Evolutionary conservation across 202 grass and related monocot species (phyloP), one percentile per base, ranked within the genome.

Genomic region (Zoysia matrella): DNA sequence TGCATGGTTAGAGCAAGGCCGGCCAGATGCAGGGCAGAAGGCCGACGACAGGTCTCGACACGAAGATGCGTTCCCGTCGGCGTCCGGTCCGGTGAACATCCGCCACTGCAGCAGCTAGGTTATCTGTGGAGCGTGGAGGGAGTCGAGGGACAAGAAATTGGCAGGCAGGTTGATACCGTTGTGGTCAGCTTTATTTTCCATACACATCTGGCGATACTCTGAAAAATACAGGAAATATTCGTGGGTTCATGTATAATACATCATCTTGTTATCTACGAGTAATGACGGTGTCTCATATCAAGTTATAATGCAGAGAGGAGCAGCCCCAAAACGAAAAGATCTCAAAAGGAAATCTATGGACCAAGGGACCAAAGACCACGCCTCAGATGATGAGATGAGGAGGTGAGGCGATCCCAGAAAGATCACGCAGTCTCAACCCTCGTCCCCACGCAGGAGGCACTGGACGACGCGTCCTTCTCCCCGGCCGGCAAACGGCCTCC

Each of bases 361-460:
- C 84, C 84, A 80, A 22, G 2, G 0, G 2, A 61, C 8, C 0
- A 43, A 80, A 77, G 77, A 80, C 84, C 84, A 86, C 76, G 12
- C 52, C 62, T 80, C 50, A 67, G 15, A 72, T 46, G 67, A 47
- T 47, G 46, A 47, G 11, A 54, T 14, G 53, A 57, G 4, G 54
- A 53, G 76, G 60, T 40, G 56, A 58, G 56, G 56, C 9, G 76
- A 86, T 80, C 69, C 58, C 51, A 48, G 65, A 39, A 74, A 80
- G 84, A 74, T 86, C 76, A 73, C 67, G 60, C 86, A 47, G 52
- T 69, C 66, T 72, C 76, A 46, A 52, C 11, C 50, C 71, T 54
- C 53, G 66, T 77, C 86, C 83, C 82, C 70, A 84, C 82, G 57
- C 5, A 16, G 43, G 65, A 70, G 70, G 62, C 75, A 84, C 5